These are phyloP conservation scores for Coemansia pectinata DNA, from an alignment of 192 early-diverging fungal genomes.

Conservation along the genomic window DNA sequence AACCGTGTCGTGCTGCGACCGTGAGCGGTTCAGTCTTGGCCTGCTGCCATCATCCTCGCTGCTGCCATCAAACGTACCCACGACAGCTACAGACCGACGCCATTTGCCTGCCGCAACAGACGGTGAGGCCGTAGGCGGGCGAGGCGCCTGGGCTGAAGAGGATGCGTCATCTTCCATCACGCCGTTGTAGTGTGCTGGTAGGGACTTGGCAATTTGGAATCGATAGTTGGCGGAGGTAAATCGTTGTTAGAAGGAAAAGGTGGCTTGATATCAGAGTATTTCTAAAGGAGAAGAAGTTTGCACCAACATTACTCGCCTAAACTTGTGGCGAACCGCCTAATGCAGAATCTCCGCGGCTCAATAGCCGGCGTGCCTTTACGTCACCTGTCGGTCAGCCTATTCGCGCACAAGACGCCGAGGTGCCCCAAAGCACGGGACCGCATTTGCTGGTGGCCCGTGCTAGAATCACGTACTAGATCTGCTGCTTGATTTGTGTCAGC, in stretches of 20 bases:
- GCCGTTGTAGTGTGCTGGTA: background rate
- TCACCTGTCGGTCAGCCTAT: background rate
- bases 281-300: background rate
- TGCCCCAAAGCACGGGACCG: background rate
- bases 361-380: background rate
- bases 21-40: constrained; percentile 19
- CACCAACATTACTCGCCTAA: no score
- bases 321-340: background rate
- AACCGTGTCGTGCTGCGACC: constrained; percentile 16
- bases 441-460: background rate
- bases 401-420: background rate
- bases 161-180: background rate
- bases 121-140: background rate
- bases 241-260: background rate
- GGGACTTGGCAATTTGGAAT: background rate
- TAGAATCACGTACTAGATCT: background rate
- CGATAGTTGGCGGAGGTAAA: background rate
- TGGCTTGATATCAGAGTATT: background rate
- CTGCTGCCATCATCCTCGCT: background rate
- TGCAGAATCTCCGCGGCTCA: background rate
- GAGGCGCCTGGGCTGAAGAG: background rate
- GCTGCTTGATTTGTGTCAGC: background rate
- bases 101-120: background rate
- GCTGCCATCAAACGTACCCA: background rate
- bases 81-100: constrained; percentile 2